Conservation (phyloP, 176 grass and related monocot species). For the Carex kokanica region DNA sequence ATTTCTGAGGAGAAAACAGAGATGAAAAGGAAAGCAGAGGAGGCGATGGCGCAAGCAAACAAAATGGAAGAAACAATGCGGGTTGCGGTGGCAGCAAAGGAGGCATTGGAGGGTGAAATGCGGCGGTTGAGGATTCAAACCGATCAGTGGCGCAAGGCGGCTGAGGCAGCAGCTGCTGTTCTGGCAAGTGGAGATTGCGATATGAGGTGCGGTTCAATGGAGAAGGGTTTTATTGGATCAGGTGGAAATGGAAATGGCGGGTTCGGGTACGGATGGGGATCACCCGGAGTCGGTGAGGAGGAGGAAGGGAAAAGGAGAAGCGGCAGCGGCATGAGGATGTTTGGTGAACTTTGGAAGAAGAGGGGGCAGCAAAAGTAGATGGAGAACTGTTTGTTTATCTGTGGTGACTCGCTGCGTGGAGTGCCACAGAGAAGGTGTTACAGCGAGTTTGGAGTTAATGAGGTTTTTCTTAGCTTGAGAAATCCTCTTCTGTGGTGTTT, state of each 20-base stretch:
- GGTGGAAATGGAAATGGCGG: conserved; percentile 42
- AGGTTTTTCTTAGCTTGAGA: conserved; percentile 30
- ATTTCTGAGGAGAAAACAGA: conserved; percentile 41
- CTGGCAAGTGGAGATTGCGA: conserved; percentile 46
- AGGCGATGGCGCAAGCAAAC: conserved; percentile 15
- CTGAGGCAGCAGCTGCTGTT: conserved; percentile 64
- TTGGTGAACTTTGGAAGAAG: conserved; percentile 98
- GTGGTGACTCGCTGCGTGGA: background rate
- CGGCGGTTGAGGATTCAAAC: conserved; percentile 75
- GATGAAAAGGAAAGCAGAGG: conserved; percentile 40
- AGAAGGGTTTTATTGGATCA: conserved; percentile 21
- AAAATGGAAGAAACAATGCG: conserved; percentile 38
- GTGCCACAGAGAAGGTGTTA: background rate
- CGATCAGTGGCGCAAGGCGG: conserved; percentile 93
- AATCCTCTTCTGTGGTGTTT: conserved; percentile 23
- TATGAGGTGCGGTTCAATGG: conserved; percentile 18
- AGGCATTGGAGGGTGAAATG: conserved; percentile 66
- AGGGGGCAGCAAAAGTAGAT: conserved; percentile 44
- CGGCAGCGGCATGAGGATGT: conserved; percentile 65
- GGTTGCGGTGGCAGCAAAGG: conserved; percentile 49
- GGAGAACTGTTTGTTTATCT: background rate
- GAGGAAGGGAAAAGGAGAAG: conserved; percentile 59
- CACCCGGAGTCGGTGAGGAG: conserved; percentile 50
- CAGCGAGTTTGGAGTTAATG: background rate
- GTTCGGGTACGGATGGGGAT: conserved; percentile 42